Percentiles rank a stretch among this genome's conserved stretches.
Evolutionary conservation across 805 yeast species (phyloP).

Genomic region (Diddensiella transvaalensis): DNA sequence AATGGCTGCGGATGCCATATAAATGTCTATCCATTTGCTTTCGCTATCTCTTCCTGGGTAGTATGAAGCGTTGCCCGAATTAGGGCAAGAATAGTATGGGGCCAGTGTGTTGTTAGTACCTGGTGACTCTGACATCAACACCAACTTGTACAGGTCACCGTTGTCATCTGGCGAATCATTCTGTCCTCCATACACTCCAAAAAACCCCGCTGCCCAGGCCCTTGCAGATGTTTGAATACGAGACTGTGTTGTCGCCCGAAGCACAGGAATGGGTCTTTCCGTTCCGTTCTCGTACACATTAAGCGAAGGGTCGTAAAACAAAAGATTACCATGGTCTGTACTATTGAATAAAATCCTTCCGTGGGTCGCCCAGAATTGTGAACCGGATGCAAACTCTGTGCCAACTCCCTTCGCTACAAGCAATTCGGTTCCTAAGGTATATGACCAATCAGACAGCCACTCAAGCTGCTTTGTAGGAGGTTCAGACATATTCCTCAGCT

Average conservation of each 20-base stretch:
- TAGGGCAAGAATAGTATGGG: conserved; percentile 37
- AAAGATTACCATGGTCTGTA: conserved; percentile 21
- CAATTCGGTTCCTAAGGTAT: conserved; percentile 32
- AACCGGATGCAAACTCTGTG: conserved; percentile 37
- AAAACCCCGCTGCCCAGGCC: conserved; percentile 44
- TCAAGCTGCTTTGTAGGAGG: conserved; percentile 25
- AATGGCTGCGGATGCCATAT: conserved; percentile 50
- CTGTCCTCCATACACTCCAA: conserved; percentile 37
- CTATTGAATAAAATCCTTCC: conserved; percentile 37
- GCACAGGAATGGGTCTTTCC: conserved; percentile 31
- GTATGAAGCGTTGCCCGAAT: conserved; percentile 27
- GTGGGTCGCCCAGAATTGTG: conserved; percentile 40
- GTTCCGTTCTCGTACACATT: conserved; percentile 35
- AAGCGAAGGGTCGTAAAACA: conserved; percentile 29
- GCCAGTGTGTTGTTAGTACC: conserved; percentile 39
- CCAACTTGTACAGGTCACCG: conserved; percentile 32
- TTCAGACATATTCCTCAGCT: conserved; percentile 28
- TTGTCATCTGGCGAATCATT: conserved; percentile 27
- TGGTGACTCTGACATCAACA: conserved; percentile 32
- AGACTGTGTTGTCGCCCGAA: conserved; percentile 39
- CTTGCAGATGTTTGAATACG: conserved; percentile 39
- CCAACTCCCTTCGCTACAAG: conserved; percentile 38
- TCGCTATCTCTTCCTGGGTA: conserved; percentile 29
- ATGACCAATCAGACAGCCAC: conserved; percentile 36
- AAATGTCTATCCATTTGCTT: conserved; percentile 38